Percentiles rank a stretch among this genome's conserved stretches.
Conservation (phyloP, 1,284 basidiomycete genomes). For the Phaffia rhodozyma region DNA sequence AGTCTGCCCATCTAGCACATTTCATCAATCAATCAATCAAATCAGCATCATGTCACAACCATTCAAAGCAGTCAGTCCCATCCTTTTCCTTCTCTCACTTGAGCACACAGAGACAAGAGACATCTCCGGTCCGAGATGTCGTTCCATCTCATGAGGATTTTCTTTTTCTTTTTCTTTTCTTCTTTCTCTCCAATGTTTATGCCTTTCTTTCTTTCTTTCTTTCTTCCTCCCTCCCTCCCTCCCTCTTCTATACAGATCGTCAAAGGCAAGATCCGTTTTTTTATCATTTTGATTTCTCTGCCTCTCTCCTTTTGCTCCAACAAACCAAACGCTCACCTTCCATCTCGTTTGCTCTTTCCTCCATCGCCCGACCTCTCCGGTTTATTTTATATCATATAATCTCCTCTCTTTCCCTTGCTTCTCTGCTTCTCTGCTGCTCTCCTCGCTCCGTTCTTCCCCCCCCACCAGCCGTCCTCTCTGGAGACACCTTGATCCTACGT, state of each 20-base stretch:
- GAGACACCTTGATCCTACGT: slow-evolving; percentile 73
- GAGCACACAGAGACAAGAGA: background rate
- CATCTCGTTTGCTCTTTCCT: background rate
- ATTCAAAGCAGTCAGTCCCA: no score
- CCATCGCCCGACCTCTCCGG: slow-evolving; percentile 3
- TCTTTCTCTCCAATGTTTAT: background rate
- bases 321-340: background rate
- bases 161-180: background rate
- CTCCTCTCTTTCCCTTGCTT: background rate
- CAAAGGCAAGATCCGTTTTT: slow-evolving; percentile 8
- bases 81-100: background rate
- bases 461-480: slow-evolving; percentile 63
- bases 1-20: no score
- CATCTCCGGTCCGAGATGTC: background rate
- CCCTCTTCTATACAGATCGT: background rate
- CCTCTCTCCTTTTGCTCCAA: background rate
- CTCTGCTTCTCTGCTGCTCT: background rate
- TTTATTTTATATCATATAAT: background rate
- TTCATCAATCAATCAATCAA: no score
- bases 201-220: background rate
- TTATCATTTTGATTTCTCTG: background rate
- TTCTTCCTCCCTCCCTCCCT: background rate
- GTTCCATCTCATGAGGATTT: background rate
- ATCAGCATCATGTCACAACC: no score
- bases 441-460: background rate